Percentiles rank a stretch among this genome's conserved stretches.
phyloP scores from a whole-genome alignment of 345 rosid species.

The Camelina neglecta region DNA sequence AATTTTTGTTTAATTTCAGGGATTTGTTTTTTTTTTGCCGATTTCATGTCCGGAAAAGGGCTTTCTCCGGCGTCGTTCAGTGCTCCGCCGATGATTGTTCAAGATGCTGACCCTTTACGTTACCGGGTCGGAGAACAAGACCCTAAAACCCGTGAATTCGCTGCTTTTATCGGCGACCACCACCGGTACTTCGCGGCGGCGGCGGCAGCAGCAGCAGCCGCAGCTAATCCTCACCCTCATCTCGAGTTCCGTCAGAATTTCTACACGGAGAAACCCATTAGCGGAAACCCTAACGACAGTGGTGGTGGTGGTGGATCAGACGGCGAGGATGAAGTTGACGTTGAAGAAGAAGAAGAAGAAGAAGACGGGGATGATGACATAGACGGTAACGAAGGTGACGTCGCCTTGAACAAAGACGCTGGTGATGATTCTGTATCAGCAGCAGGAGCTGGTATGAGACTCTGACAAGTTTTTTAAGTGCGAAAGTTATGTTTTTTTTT shows the following conservation, averaged over 20 bases:
- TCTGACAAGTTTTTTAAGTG: neutral
- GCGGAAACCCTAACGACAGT: conserved; percentile 37
- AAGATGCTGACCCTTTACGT: conserved; percentile 50
- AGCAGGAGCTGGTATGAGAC: conserved; percentile 42
- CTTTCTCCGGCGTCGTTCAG: conserved; percentile 33
- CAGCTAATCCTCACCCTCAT: conserved; percentile 39
- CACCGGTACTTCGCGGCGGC: conserved; percentile 46
- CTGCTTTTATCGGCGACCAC: conserved; percentile 42
- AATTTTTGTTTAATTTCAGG: neutral
- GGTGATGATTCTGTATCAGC: conserved; percentile 32
- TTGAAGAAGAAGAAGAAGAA: conserved; percentile 15
- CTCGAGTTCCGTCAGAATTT: conserved; percentile 40
- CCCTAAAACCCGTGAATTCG: conserved; percentile 48
- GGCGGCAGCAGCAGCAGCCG: conserved; percentile 45
- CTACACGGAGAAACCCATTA: conserved; percentile 43
- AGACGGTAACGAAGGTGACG: conserved; percentile 39
- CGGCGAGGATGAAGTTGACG: conserved; percentile 41
- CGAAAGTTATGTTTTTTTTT: neutral
- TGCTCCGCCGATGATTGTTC: conserved; percentile 38
- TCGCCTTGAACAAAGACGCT: conserved; percentile 35
- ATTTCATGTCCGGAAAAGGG: conserved; percentile 43
- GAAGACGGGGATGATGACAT: conserved; percentile 44
- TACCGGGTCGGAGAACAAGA: conserved; percentile 45
- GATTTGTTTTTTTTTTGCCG: neutral
- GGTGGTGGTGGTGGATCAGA: conserved; percentile 41